phyloP scores from a whole-genome alignment of 2,329 filamentous ascomycete species.

The Curvularia verruculosa region DNA sequence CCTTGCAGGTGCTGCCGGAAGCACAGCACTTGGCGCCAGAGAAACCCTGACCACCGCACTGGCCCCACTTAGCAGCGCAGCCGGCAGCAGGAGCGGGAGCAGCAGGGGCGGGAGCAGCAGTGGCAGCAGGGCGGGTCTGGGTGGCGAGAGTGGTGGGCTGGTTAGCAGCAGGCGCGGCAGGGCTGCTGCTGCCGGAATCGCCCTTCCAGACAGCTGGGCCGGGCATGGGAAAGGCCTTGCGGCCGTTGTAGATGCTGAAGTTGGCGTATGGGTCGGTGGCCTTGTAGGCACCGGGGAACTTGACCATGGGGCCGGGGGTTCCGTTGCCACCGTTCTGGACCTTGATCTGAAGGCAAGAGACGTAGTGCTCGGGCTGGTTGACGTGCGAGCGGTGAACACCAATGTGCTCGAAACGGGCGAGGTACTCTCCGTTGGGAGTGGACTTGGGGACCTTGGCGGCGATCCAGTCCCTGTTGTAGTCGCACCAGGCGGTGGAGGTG shows the following conservation, averaged over 20 bases:
- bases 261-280: constrained; percentile 30
- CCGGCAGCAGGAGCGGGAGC: constrained; percentile 9
- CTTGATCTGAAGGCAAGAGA: constrained; percentile 52
- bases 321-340: constrained; percentile 45
- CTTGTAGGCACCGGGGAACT: constrained; percentile 44
- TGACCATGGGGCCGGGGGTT: constrained; percentile 43
- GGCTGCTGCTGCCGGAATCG: constrained; percentile 14
- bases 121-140: neutral
- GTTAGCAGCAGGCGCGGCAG: constrained; percentile 4
- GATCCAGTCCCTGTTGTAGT: constrained; percentile 29
- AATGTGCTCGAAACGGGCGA: constrained; percentile 54
- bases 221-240: constrained; percentile 25
- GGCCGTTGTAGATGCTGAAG: constrained; percentile 37
- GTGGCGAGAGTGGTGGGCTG: neutral
- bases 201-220: constrained; percentile 25
- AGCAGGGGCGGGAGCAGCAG: constrained; percentile 7
- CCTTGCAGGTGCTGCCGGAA: constrained; percentile 24
- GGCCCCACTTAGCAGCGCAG: constrained; percentile 18
- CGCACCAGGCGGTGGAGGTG: constrained; percentile 31
- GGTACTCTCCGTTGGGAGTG: constrained; percentile 52
- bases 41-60: constrained; percentile 26
- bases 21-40: constrained; percentile 24
- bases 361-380: constrained; percentile 52
- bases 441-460: constrained; percentile 47
- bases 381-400: constrained; percentile 38